phyloP scores from a whole-genome alignment of 345 rosid species.

The Adansonia digitata region DNA sequence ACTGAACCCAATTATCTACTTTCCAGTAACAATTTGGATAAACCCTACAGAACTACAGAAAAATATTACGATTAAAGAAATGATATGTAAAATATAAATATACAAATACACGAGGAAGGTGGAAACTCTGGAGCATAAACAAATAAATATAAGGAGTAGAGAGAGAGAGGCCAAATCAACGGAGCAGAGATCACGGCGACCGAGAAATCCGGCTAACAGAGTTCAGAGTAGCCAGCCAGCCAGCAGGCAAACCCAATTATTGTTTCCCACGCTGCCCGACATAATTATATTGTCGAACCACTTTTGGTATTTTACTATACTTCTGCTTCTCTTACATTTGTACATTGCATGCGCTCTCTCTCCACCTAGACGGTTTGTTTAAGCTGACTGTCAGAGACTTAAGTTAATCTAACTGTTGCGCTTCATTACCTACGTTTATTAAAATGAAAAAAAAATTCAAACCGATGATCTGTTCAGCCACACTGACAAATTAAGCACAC shows the following conservation, averaged over 20 bases:
- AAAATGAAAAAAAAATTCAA: no score
- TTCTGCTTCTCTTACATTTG: background rate
- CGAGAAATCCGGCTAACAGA: conserved; percentile 29
- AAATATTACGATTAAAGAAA: background rate
- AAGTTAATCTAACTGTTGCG: background rate
- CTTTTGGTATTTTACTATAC: conserved; percentile 1
- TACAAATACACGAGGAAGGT: background rate
- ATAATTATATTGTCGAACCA: conserved; percentile 28
- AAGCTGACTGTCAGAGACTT: background rate
- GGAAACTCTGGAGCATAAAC: background rate
- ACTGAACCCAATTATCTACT: background rate
- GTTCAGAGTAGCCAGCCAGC: background rate
- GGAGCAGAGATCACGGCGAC: conserved; percentile 19
- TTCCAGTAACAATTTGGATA: background rate
- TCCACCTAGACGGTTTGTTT: background rate
- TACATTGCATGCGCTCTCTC: background rate
- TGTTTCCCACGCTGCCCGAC: conserved; percentile 48
- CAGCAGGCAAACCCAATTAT: conserved; percentile 29
- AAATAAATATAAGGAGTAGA: background rate
- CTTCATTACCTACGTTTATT: background rate
- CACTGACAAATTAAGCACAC: no score
- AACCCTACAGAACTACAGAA: background rate
- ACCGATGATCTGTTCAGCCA: no score
- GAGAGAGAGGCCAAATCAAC: conserved; percentile 4
- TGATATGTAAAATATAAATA: background rate